Evolutionary conservation across 371 early-diverging fungal species (phyloP), one percentile per base, ranked within the genome.

Genomic region (Saksenaea vasiformis): DNA sequence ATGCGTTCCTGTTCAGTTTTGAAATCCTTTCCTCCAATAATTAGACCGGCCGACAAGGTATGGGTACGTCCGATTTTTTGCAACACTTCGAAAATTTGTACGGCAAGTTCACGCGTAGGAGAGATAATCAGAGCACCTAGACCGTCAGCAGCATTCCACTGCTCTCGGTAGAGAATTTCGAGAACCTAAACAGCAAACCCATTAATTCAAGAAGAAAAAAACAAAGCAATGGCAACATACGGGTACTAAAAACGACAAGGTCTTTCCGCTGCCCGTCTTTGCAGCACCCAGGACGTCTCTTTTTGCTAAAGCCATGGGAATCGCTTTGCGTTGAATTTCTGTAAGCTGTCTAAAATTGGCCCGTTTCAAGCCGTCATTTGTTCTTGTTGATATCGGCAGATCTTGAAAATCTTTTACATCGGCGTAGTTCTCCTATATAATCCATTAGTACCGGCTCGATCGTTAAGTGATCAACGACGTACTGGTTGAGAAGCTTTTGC

Each of bases 261-360:
- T 99, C 76, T 99, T 99, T 41, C 99, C 99, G 36, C 95, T 95
- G n/a, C 99, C 99, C 0, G 99, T 99, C 66, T 97, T 96, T 22
- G 99, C 99, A 1, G 99, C 98, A 28, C 98, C 99, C 35, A 99
- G 85, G 13, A 99, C 88, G 79, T 98, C 98, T 64, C 89, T 85
- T 39, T 92, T 91, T 10, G 88, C 84, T 54, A 99, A 80, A 10
- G 95, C 87, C 54, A 90, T 71, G n/a, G 98, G 97, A 41, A 99
- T 78, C 0, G 98, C 90, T 65, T 90, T 92, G 35, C 88, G 85
- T 76, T 99, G 99, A 70, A 99, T 98, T 41, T 97, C 98, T 3
- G 99, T 99, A 89, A 97, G 90, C 74, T 95, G 92, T 26, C 91
- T 82, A 70, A 86, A 98, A 71, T 94, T 91, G 36, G 90, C 87